Percentiles rank a stretch among this genome's conserved stretches.
phyloP scores from a whole-genome alignment of 306 rosid genomes.

The Lathyrus oleraceus region DNA sequence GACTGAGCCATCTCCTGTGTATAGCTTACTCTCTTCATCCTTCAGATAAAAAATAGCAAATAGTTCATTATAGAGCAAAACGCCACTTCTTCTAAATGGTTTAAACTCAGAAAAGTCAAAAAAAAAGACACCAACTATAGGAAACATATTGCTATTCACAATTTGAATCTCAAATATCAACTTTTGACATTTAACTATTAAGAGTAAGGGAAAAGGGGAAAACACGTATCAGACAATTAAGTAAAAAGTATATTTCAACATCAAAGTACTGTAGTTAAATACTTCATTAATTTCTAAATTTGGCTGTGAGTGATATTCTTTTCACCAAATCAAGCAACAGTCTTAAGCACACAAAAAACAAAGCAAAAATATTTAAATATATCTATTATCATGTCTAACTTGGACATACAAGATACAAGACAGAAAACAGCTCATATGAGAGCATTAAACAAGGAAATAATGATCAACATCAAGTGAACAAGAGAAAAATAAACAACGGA shows the following conservation, averaged over 20 bases:
- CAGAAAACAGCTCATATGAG: not conserved
- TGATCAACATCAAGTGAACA: not conserved
- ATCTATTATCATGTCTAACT: not conserved
- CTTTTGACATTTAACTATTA: conserved; percentile 1
- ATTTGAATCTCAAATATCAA: conserved; percentile 13
- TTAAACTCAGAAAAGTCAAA: not conserved
- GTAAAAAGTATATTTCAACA: conserved; percentile 7
- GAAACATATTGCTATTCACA: conserved; percentile 3
- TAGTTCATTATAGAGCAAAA: not conserved
- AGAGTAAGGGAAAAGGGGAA: not conserved
- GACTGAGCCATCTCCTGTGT: conserved; percentile 74
- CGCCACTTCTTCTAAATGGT: not conserved
- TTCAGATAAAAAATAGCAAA: conserved; percentile 34
- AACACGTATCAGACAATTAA: not conserved
- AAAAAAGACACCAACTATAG: not conserved
- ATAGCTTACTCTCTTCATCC: conserved; percentile 46
- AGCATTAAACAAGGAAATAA: not conserved
- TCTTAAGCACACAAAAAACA: not conserved
- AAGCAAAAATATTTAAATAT: not conserved
- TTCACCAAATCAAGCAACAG: conserved; percentile 18
- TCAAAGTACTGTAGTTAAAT: not conserved
- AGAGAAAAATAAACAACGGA: not conserved
- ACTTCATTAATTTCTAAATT: not conserved
- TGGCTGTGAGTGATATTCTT: not conserved
- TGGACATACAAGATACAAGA: not conserved